Evolutionary conservation across 106 monocot genomes (phyloP), one percentile per base, ranked within the genome.

Genomic region (Dendrobium catenatum): DNA sequence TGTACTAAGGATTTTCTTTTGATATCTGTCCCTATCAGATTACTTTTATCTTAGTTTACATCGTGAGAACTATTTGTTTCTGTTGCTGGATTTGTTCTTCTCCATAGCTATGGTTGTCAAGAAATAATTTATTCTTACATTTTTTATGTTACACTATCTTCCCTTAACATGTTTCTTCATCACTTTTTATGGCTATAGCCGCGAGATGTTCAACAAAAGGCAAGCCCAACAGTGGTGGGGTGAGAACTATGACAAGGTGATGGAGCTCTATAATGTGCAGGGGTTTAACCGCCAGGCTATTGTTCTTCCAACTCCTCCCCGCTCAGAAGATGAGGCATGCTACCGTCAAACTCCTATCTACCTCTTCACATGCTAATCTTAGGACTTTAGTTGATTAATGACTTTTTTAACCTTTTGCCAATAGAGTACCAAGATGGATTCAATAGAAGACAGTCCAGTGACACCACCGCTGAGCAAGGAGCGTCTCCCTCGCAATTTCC

Each of bases 161-260:
- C 16, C 4, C 15, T 70, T 37, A 15, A 31, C 33, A 24, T 73
- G 6, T 73, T 15, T 42, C 41, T 40, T 73, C 1, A 27, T 9
- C 15, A 2, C 42, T n/a, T 44, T 74, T 3, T 11, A 51, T 51
- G 27, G 17, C 47, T 76, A 47, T 33, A 93, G 93, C 33, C 88
- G 93, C 43, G 90, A 93, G 64, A 88, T 93, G 93, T 93, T 90
- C 82, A 88, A 88, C 86, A 90, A 90, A 78, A 88, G 93, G 88
- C 93, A 90, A 87, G 93, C 93, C n/a, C 93, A 93, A 79, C 83
- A 90, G 33, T 93, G 93, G 93, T 93, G 93, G 93, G 83, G 86
- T 27, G 93, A 93, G 85, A 93, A 93, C 67, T 80, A 90, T 77
- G 90, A 93, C 85, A 88, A 88, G 82, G 88, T 93, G 55, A 90